These are phyloP conservation scores for Oropetium thomaeum DNA, from an alignment of 176 grass and related monocot species.

Conservation along the genomic window DNA sequence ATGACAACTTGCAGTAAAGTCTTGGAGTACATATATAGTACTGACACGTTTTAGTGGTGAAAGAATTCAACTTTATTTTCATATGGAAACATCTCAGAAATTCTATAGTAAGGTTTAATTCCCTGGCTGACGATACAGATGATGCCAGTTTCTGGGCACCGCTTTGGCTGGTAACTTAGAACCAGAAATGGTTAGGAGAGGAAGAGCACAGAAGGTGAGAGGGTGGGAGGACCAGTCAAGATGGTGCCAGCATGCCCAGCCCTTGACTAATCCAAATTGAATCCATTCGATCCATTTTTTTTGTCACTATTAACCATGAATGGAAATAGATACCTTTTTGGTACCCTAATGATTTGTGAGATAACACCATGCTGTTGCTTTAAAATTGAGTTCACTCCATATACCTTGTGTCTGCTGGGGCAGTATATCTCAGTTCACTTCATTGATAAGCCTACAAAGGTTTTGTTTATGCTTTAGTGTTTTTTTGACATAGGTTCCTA, in stretches of 20 bases:
- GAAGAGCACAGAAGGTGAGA: neutral
- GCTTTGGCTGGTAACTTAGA: neutral
- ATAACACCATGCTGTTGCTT: no score
- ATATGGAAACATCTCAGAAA: neutral
- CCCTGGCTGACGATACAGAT: neutral
- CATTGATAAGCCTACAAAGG: neutral
- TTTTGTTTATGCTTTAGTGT: neutral
- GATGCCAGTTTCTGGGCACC: neutral
- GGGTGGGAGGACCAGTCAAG: neutral
- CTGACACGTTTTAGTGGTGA: neutral
- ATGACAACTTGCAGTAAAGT: neutral
- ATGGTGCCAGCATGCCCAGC: neutral
- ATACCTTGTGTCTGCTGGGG: neutral
- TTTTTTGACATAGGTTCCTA: neutral
- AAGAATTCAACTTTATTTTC: neutral
- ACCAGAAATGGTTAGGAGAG: neutral
- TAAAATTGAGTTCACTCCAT: no score
- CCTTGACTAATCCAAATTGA: neutral
- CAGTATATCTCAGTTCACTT: neutral
- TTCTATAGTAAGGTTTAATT: neutral
- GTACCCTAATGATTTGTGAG: no score
- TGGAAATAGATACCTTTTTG: no score
- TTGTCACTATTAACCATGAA: no score
- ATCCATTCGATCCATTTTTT: neutral
- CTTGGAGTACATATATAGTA: neutral